Base-by-base conservation (phyloP, 2,329 filamentous ascomycete genomes). In the Parafenestella ontariensis region DNA sequence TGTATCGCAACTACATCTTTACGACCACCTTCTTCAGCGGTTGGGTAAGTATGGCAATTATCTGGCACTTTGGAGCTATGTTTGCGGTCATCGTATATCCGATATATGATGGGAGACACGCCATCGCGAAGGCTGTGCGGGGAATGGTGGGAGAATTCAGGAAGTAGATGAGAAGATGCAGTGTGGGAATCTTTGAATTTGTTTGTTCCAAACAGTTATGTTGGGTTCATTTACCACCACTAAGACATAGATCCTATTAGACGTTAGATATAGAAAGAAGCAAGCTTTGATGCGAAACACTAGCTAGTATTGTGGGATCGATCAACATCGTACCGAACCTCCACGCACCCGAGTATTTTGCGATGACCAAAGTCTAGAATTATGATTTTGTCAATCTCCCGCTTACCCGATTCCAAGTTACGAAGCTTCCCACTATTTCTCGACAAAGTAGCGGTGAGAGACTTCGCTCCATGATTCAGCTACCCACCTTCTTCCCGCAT, bases 1-100 rank as follows among this genome's bases (percentile, higher is more conserved):
- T 96, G 85, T 96, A 93, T 68, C 92, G 91, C 17, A 84, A 84
- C 1, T 96, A 96, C 71, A 84, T 96, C 49, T 94, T 94, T 76
- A 87, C 83, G 71, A 88, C 89, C 78, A 80, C 80, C 9, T 94
- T 94, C 80, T 94, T 93, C 76, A 89, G 88, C 0, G 89, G 89
- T 39, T 92, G 89, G 89, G 85, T 92, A 9, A 81, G 85, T 1
- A 61, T 69, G 3, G 66, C 65, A 11, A 89, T 94, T 50, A 81
- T 92, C 41, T 93, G 90, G 90, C 82, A 93, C 56, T 91, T 92
- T 71, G 85, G 84, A 62, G 89, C 87, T 1, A 78, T 87, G 4
- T 79, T 88, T 50, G 89, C 86, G 9, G 91, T 96, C 0, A 91
- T 90, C 0, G 41, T 96, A 0, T 96, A 89, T 75, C 92, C 92